Conservation (phyloP, 2,329 filamentous ascomycete species). For the Trichoderma hamatum region DNA sequence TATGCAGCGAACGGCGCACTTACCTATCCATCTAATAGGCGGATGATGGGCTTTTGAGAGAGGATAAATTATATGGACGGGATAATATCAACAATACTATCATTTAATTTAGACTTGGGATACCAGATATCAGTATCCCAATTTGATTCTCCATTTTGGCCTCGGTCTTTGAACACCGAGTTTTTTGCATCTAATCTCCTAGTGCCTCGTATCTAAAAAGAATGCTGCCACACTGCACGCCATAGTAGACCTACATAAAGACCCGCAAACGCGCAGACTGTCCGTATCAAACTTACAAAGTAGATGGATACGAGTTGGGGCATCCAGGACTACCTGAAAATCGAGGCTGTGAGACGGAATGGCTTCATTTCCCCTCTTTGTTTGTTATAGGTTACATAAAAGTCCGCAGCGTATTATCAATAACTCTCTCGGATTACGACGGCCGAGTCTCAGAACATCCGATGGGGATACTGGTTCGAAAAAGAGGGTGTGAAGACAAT, state of each 20-base stretch:
- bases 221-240: neutral
- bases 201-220: neutral
- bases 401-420: neutral
- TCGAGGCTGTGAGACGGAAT: neutral
- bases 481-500: slow-evolving; percentile 18
- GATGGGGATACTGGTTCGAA: neutral
- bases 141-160: slow-evolving; percentile 21
- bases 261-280: neutral
- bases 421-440: slow-evolving; percentile 17
- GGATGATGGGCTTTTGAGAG: neutral
- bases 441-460: neutral
- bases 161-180: slow-evolving; percentile 15
- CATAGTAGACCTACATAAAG: neutral
- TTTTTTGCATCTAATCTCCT: neutral
- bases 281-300: neutral
- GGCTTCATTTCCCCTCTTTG: neutral
- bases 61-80: slow-evolving; percentile 3
- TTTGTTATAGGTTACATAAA: neutral
- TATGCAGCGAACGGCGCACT: slow-evolving; percentile 9
- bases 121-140: slow-evolving; percentile 20
- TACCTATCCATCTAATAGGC: slow-evolving; percentile 22
- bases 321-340: slow-evolving; percentile 14
- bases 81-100: slow-evolving; percentile 28
- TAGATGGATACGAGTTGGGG: neutral
- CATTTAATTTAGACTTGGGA: slow-evolving; percentile 30